Evolutionary conservation across 2,329 filamentous ascomycete species (phyloP), one percentile per base, ranked within the genome.

Genomic region (Stagonosporopsis cucurbitacearum): DNA sequence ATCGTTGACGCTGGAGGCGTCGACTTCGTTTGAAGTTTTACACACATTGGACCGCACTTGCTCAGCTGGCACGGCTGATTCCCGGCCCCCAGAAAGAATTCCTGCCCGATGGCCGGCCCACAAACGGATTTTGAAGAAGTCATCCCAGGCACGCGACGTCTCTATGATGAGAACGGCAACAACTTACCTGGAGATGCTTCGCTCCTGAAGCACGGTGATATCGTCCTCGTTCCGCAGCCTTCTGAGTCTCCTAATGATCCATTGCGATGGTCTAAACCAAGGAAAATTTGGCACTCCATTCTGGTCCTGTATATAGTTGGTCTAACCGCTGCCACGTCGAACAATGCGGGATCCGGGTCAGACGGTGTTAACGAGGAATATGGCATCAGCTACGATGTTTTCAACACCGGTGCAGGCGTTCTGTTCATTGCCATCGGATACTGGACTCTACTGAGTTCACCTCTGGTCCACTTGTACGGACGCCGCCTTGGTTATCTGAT

Each of bases 201-300:
- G 22, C 61, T 63, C 20, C 33, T 54, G 15, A 58, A 69, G 30
- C 65, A 72, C 19, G 74, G 70, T 42, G 60, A 66, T 37, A 81
- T 78, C 1, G 76, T 82, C 26, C 72, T 84, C 51, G 81, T 83
- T 30, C 82, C 82, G 2, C 81, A 84, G 65, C 81, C 81, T 0
- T 79, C 77, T 48, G 76, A 58, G 32, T 78, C 81, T 42, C 74
- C 77, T 2, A 73, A 78, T 36, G 81, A 84, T 53, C 81, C 82
- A 0, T 69, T 84, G 47, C 83, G 83, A 64, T 84, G 81, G 82
- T 71, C 70, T 9, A 69, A 74, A 60, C 58, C 65, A 49, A 79
- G 77, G 68, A 84, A 84, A 63, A 57, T 56, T 13, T 62, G 61
- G 61, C 61, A 63, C 43, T 63, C 61, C 30, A 45, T 63, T 28